A percentile compares a stretch with the other conserved stretches of the same genome.
These are phyloP conservation scores for Backusella morwellensis DNA, from an alignment of 192 early-diverging fungal species.

Conservation along the genomic window DNA sequence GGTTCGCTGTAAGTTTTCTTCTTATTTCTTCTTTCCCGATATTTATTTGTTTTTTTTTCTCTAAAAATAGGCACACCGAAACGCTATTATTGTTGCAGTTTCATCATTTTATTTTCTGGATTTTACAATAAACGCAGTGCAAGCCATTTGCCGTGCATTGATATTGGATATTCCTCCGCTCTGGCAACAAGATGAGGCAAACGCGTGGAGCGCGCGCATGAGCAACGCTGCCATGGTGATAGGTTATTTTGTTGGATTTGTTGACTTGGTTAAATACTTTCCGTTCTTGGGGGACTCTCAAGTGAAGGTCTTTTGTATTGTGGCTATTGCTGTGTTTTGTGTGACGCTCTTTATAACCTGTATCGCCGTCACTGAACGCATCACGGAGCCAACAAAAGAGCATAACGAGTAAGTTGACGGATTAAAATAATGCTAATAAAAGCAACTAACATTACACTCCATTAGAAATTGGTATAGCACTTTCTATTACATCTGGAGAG, in stretches of 20 bases:
- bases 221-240: conserved; percentile 76
- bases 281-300: conserved; percentile 72
- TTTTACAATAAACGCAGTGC: conserved; percentile 90
- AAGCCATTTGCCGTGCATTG: conserved; percentile 79
- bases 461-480: conserved; percentile 43
- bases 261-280: conserved; percentile 70
- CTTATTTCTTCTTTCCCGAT: not conserved
- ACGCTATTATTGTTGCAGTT: conserved; percentile 72
- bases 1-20: not conserved
- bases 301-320: conserved; percentile 75
- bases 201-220: conserved; percentile 87
- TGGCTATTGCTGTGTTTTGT: conserved; percentile 66
- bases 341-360: conserved; percentile 65
- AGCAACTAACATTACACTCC: not conserved
- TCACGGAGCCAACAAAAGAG: conserved; percentile 24
- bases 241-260: conserved; percentile 84
- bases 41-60: not conserved
- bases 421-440: not conserved
- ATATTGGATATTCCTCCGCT: conserved; percentile 82
- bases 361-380: conserved; percentile 54
- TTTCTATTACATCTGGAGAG: conserved; percentile 49
- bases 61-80: conserved; percentile 9
- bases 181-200: conserved; percentile 77
- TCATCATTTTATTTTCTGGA: conserved; percentile 87
- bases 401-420: conserved; percentile 24